Base-by-base conservation (phyloP, 257 asterid species). In the Coffea eugenioides region DNA sequence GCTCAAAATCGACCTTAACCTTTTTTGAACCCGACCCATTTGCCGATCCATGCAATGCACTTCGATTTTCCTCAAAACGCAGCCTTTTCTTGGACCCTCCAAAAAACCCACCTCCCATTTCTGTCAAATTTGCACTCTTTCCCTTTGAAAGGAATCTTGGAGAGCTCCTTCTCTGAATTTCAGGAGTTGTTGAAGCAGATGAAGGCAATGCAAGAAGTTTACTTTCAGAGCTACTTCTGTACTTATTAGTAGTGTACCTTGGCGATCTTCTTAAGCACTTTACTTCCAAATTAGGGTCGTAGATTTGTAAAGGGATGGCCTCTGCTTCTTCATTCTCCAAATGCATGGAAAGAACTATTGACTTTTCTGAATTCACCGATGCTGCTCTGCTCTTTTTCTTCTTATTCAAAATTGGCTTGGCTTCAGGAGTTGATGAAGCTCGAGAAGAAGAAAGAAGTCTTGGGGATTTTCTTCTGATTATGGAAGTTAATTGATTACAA, bases 301-400 rank as follows among this genome's bases (percentile, higher is more conserved):
- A 76, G 77, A 83, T 76, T 36, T 77, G 56, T 56, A 85, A 61
- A 0, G 92, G 92, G 1, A 16, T 75, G 34, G 84, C 83, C 11
- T 70, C 13, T 10, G 49, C 51, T n/a, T 8, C 25, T 21, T 68
- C 10, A 31, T 82, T 84, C 73, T 49, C 46, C 9, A 73, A 91
- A 73, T 87, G 89, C 82, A 92, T 39, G 10, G 90, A 54, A 56
- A 88, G 84, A 23, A 87, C 90, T 88, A 87, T 83, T 83, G 91
- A 87, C 78, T 80, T 74, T n/a, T 68, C 34, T 16, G 43, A 34
- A 46, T 45, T 64, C 51, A 71, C 27, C 21, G 76, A 51, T 61
- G 39, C 8, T 1, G 6, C 11, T 51, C 25, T 8, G 1, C 16
- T 68, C 52, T n/a, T n/a, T n/a, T 31, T 39, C 41, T 39, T 62